Conservation (phyloP, 495 filamentous ascomycete species). For the Lentithecium fluviatile region DNA sequence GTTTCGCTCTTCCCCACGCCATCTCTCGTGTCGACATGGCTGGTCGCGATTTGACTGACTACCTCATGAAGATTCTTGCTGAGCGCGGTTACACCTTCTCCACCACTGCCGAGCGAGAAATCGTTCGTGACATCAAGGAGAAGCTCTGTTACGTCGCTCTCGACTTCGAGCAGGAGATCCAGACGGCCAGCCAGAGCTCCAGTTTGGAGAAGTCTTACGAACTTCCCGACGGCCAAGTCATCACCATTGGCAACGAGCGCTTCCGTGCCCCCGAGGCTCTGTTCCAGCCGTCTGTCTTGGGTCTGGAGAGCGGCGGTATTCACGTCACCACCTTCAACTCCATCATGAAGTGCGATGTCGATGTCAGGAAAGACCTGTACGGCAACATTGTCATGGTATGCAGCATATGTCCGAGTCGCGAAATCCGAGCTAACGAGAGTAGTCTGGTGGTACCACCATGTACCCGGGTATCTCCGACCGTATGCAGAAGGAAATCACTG, state of each 20-base stretch:
- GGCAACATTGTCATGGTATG: constrained; percentile 99
- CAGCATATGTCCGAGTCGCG: constrained; percentile 23
- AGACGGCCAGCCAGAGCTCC: constrained; percentile 97
- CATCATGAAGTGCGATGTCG: constrained; percentile 99
- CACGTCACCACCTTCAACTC: constrained; percentile 99
- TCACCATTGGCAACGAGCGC: constrained; percentile 99
- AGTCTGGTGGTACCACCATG: constrained; percentile 99
- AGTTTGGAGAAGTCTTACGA: constrained; percentile 99
- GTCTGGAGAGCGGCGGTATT: constrained; percentile 97
- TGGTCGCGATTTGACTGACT: constrained; percentile 98
- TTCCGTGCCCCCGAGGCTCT: constrained; percentile 99
- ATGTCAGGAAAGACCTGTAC: constrained; percentile 98
- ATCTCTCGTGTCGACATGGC: constrained; percentile 99
- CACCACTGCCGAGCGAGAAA: constrained; percentile 99
- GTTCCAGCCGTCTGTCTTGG: constrained; percentile 97
- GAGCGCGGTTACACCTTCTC: constrained; percentile 99
- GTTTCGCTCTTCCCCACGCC: constrained; percentile 98
- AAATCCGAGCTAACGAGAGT: constrained; percentile 26
- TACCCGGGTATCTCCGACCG: constrained; percentile 99
- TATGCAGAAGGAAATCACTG: constrained; percentile 99
- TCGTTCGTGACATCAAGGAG: constrained; percentile 99
- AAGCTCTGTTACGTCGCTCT: constrained; percentile 99
- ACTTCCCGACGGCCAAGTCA: constrained; percentile 98
- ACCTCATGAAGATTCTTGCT: constrained; percentile 99
- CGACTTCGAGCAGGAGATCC: constrained; percentile 99